Evolutionary conservation across 495 filamentous ascomycete genomes (phyloP).

Genomic region (Apodospora peruviana): DNA sequence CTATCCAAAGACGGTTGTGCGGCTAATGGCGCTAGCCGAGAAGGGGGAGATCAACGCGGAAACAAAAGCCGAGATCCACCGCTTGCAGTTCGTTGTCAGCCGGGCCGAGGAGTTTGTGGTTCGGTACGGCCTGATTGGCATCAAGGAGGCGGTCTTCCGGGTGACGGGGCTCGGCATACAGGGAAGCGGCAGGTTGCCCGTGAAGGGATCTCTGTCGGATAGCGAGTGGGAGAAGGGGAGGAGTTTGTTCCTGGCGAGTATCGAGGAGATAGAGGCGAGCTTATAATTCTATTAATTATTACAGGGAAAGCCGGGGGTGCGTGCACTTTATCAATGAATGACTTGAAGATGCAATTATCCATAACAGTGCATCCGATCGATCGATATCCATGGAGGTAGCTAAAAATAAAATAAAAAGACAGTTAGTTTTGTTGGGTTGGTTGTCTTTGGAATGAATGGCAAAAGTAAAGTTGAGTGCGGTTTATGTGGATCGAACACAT

Average conservation of each 20-base stretch:
- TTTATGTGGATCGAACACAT: too few species aligned
- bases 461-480: too few species aligned
- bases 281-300: too few species aligned
- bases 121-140: slow-evolving; percentile 50
- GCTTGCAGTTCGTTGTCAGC: slow-evolving; percentile 53
- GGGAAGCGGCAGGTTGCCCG: slow-evolving; percentile 51
- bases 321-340: too few species aligned
- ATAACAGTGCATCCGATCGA: too few species aligned
- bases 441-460: too few species aligned
- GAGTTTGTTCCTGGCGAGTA: slow-evolving; percentile 15
- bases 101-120: slow-evolving; percentile 56
- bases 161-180: slow-evolving; percentile 48
- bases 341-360: too few species aligned
- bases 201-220: slow-evolving; percentile 44
- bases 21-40: slow-evolving; percentile 43
- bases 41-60: slow-evolving; percentile 20
- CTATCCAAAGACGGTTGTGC: slow-evolving; percentile 55
- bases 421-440: too few species aligned
- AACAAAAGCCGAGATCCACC: slow-evolving; percentile 32
- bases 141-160: slow-evolving; percentile 56
- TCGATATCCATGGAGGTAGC: too few species aligned
- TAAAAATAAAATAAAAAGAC: too few species aligned
- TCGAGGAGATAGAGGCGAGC: slow-evolving; percentile 17
- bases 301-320: too few species aligned
- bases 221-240: slow-evolving; percentile 31